Evolutionary conservation across 1,139 yeast species (phyloP).

Genomic region (Suhomyces wounanorum): DNA sequence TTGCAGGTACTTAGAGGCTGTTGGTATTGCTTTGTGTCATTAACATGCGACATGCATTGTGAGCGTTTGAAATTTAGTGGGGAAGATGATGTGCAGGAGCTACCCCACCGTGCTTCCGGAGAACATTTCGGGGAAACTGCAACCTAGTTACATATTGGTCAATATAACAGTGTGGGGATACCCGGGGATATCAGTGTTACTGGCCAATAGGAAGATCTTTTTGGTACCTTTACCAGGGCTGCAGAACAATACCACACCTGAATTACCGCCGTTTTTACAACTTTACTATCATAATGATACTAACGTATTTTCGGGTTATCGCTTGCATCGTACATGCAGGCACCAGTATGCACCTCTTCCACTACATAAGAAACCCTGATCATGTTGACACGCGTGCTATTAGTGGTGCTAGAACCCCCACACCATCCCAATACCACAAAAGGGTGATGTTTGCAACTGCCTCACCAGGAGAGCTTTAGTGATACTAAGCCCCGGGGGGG

Average conservation of each 20-base stretch:
- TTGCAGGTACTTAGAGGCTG: neutral
- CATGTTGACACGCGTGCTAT: too few species aligned
- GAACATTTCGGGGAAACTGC: neutral
- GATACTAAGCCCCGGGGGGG: neutral
- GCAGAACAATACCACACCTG: neutral
- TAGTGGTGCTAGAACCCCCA: too few species aligned
- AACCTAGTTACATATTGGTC: neutral
- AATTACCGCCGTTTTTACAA: neutral
- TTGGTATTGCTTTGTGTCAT: neutral
- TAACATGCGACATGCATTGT: neutral
- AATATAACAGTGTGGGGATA: neutral
- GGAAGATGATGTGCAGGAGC: neutral
- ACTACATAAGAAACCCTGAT: too few species aligned
- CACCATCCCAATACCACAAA: neutral
- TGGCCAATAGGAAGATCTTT: neutral
- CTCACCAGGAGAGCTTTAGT: neutral
- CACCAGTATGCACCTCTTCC: neutral
- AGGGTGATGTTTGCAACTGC: neutral
- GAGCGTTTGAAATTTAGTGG: neutral
- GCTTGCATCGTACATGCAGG: neutral
- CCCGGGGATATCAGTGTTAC: neutral
- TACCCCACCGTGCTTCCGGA: neutral
- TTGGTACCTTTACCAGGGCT: neutral
- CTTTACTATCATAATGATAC: neutral
- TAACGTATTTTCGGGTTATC: neutral